phyloP scores from a whole-genome alignment of 768 basidiomycete genomes.

The Leccinum fibrillosum region DNA sequence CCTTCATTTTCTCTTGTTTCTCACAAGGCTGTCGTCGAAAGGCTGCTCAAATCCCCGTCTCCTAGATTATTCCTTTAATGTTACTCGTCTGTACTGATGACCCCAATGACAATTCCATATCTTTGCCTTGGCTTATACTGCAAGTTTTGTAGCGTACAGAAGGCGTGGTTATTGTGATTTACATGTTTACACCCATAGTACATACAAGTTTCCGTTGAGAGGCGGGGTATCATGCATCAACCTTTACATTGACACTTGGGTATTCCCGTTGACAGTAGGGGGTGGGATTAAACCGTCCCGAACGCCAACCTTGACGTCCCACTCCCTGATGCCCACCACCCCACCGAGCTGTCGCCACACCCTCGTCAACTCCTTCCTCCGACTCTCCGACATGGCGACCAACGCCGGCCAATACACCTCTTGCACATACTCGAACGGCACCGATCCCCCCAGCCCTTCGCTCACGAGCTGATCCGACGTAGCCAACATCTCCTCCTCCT shows the following conservation, averaged over 20 bases:
- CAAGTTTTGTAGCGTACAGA: neutral
- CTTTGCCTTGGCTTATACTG: neutral
- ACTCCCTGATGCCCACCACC: slow-evolving; percentile 70
- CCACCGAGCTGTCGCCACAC: slow-evolving; percentile 71
- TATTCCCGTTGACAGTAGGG: neutral
- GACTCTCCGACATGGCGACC: slow-evolving; percentile 49
- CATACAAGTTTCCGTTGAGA: neutral
- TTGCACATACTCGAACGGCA: slow-evolving; percentile 71
- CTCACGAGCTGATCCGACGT: slow-evolving; percentile 65
- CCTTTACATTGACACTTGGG: neutral
- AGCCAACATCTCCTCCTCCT: slow-evolving; percentile 43
- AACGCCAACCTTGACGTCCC: slow-evolving; percentile 60
- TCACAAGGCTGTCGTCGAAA: slow-evolving; percentile 8
- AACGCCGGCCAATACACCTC: slow-evolving; percentile 72
- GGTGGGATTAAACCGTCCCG: slow-evolving; percentile 11
- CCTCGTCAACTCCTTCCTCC: slow-evolving; percentile 47
- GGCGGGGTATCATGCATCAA: neutral
- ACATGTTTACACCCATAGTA: neutral
- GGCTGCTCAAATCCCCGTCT: slow-evolving; percentile 1
- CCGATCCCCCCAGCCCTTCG: slow-evolving; percentile 66
- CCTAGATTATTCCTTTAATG: slow-evolving; percentile 26
- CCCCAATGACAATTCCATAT: slow-evolving; percentile 20
- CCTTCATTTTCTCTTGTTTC: neutral
- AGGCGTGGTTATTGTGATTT: neutral
- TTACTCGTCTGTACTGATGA: slow-evolving; percentile 24